Evolutionary conservation across 2,329 filamentous ascomycete species (phyloP).

Genomic region (Penicillium sp.): DNA sequence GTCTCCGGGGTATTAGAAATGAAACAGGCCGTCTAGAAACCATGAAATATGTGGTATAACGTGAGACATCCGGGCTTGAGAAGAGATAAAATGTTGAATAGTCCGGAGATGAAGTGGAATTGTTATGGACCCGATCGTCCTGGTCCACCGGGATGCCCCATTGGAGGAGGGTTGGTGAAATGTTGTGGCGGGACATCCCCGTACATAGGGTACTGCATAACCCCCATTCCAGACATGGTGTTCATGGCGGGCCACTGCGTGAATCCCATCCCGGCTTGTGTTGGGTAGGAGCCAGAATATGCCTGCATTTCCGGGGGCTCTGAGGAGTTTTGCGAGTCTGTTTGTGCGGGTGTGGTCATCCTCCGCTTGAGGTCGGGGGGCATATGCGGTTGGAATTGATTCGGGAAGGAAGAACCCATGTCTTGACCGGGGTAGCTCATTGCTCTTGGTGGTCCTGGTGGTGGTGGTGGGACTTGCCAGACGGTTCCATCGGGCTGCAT

Average conservation of each 20-base stretch:
- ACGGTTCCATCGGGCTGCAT: conserved; percentile 36
- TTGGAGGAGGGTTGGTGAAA: conserved; percentile 26
- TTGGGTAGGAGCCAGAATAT: conserved; percentile 28
- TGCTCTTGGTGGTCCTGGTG: conserved; percentile 25
- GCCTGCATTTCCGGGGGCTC: conserved; percentile 24
- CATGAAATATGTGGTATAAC: conserved; percentile 15
- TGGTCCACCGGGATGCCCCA: conserved; percentile 30
- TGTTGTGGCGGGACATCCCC: conserved; percentile 27
- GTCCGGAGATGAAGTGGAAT: not conserved
- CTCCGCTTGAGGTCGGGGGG: conserved; percentile 34
- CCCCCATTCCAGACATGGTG: conserved; percentile 28
- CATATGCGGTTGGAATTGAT: conserved; percentile 29
- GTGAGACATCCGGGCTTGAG: conserved; percentile 10
- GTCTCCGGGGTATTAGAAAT: conserved; percentile 26
- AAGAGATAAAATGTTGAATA: not conserved
- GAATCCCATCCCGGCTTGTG: conserved; percentile 29
- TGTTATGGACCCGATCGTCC: conserved; percentile 26
- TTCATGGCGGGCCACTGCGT: conserved; percentile 30
- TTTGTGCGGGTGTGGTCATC: conserved; percentile 36
- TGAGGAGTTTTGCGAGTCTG: conserved; percentile 25
- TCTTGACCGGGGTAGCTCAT: conserved; percentile 36
- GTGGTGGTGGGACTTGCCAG: conserved; percentile 32
- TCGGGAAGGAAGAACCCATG: conserved; percentile 27
- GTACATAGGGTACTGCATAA: conserved; percentile 35
- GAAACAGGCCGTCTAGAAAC: conserved; percentile 26